Base-by-base conservation (phyloP, 306 rosid genomes). In the Pterocarpus macrocarpus region DNA sequence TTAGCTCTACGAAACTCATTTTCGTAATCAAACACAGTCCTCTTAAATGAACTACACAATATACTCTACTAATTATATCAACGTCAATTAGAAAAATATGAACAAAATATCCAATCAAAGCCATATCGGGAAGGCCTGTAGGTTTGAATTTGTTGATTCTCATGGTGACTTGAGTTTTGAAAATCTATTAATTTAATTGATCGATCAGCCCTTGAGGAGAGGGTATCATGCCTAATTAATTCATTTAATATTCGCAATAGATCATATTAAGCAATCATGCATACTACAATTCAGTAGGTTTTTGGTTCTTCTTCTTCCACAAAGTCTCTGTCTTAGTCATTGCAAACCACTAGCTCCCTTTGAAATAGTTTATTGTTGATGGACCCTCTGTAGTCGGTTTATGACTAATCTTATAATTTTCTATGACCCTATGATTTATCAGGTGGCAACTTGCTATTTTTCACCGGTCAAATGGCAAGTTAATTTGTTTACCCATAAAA, bases 61-160 rank as follows among this genome's bases (percentile, higher is more conserved):
- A 39, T 52, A 52, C 10, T 52, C n/a, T 34, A 15, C n/a, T 52
- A 15, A 52, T 71, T 7, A 47, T 17, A 7, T 22, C 28, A 22
- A 22, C 28, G 28, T 22, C 28, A 22, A 22, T 22, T 22, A 22
- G 28, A 22, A 22, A 22, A 22, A 22, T 22, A 22, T 22, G 28
- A 22, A 22, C 1, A 22, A 22, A 22, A 22, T 22, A 22, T 22
- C 28, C 28, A 22, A 22, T 22, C 28, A 22, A 22, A 22, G 28
- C 28, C 28, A 22, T 22, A 22, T 22, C 28, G 28, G 28, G 28
- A 22, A 22, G 7, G 43, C 7, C 43, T 39, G 6, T 39, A 71
- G 33, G 30, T 52, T 61, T 56, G 76, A 30, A 59, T 69, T 69
- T 2, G 69, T 69, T 69, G 82, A 79, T 62, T 68, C 49, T 4